Percentiles rank a stretch among this genome's conserved stretches.
Evolutionary conservation across 192 early-diverging fungal genomes (phyloP).

Genomic region (Haplosporangium gracile): DNA sequence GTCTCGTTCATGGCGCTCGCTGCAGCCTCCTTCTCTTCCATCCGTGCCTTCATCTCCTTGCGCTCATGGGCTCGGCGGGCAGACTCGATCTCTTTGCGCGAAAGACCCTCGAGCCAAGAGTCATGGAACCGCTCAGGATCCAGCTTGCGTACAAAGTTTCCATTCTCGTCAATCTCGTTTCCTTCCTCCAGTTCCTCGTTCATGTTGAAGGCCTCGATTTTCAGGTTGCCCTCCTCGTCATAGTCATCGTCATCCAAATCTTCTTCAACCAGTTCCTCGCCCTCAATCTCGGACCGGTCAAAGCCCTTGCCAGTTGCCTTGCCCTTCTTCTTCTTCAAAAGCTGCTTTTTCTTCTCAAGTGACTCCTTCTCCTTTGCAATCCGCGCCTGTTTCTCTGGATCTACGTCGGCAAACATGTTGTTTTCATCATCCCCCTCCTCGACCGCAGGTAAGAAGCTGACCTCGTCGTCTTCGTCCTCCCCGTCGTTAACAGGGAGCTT

Average conservation of each 20-base stretch:
- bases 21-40: constrained; percentile 63
- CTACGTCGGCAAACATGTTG: constrained; percentile 71
- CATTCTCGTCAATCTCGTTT: constrained; percentile 72
- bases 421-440: constrained; percentile 55
- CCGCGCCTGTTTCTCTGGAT: constrained; percentile 26
- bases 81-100: constrained; percentile 65
- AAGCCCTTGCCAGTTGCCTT: constrained; percentile 3
- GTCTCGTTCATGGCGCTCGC: constrained; percentile 64
- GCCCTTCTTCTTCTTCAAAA: constrained; percentile 25
- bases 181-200: constrained; percentile 80
- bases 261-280: constrained; percentile 64
- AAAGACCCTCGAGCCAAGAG: constrained; percentile 77
- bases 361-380: background rate
- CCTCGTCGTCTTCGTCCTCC: constrained; percentile 18
- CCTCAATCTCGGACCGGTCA: constrained; percentile 61
- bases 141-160: constrained; percentile 80
- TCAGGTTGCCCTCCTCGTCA: constrained; percentile 72
- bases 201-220: constrained; percentile 84
- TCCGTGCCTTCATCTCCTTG: constrained; percentile 49
- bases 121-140: constrained; percentile 81
- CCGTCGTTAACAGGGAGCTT: constrained; percentile 35
- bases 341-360: constrained; percentile 38
- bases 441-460: constrained; percentile 37
- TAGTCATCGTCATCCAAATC: constrained; percentile 62
- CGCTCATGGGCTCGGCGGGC: constrained; percentile 68